These are phyloP conservation scores for Lipomyces anomalus DNA, from an alignment of 805 yeast species.

Conservation along the genomic window DNA sequence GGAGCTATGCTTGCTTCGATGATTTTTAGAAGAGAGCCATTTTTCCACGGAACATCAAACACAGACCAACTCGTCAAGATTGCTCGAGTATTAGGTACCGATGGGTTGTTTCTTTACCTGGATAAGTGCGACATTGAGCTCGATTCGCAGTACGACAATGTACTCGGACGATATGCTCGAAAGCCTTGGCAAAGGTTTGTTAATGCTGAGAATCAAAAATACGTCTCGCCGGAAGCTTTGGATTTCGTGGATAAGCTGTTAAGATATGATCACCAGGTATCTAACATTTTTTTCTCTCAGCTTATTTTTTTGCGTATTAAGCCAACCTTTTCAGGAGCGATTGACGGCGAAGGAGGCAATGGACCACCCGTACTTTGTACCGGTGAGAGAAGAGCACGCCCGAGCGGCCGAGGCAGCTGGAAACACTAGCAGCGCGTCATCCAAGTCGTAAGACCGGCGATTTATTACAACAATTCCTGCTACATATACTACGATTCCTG, in stretches of 20 bases:
- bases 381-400: slow-evolving; percentile 29
- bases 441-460: no score
- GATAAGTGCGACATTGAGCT: slow-evolving; percentile 64
- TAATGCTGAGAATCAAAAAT: slow-evolving; percentile 59
- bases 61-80: slow-evolving; percentile 88
- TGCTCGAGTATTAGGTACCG: slow-evolving; percentile 81
- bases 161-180: slow-evolving; percentile 64
- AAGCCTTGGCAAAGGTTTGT: slow-evolving; percentile 84
- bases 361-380: slow-evolving; percentile 48
- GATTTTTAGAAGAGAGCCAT: slow-evolving; percentile 84
- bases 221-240: slow-evolving; percentile 64
- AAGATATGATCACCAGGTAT: slow-evolving; percentile 85
- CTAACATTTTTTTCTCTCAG: neutral
- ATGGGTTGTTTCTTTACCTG: slow-evolving; percentile 63
- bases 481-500: no score
- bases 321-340: no score
- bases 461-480: no score
- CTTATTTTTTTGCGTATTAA: neutral
- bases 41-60: slow-evolving; percentile 86
- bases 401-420: neutral
- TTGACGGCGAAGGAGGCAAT: slow-evolving; percentile 85
- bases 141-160: slow-evolving; percentile 69
- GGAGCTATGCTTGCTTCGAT: slow-evolving; percentile 92
- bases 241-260: slow-evolving; percentile 76
- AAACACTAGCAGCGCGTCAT: no score